Conservation (phyloP, 352 stramenopile genomes). For the Globisporangium nagaii region DNA sequence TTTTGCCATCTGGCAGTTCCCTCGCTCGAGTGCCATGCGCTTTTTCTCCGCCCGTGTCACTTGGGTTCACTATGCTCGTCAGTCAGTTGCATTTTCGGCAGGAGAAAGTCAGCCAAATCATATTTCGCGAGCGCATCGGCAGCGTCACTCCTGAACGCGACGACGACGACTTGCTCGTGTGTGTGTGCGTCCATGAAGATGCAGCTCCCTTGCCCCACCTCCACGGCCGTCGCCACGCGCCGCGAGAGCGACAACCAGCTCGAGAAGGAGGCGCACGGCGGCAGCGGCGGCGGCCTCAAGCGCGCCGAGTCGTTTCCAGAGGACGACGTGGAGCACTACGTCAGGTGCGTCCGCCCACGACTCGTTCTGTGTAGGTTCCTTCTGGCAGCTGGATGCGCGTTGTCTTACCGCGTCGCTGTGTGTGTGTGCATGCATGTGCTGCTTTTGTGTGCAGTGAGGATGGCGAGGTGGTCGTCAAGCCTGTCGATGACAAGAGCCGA, state of each 20-base stretch:
- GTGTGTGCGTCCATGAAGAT: background rate
- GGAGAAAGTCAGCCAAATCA: constrained; percentile 1
- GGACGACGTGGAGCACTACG: constrained; percentile 56
- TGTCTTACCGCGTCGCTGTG: background rate
- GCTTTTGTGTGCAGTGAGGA: constrained; percentile 54
- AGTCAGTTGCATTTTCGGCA: no score
- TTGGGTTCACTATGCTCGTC: constrained; percentile 1
- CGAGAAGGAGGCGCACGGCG: background rate
- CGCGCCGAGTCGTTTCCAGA: constrained; percentile 27
- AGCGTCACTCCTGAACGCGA: background rate
- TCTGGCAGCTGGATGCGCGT: background rate
- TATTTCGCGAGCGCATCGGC: no score
- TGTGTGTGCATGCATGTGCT: background rate
- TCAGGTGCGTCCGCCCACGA: constrained; percentile 28
- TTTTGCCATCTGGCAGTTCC: background rate
- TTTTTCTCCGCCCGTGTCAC: background rate
- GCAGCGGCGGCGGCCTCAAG: constrained; percentile 16
- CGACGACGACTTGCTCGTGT: background rate
- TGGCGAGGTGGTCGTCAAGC: constrained; percentile 34
- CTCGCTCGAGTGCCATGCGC: background rate
- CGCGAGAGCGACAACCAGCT: background rate
- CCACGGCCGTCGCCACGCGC: background rate
- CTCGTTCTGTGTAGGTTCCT: background rate
- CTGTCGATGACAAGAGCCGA: constrained; percentile 45
- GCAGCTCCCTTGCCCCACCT: background rate